Conservation (phyloP, 129 eudicot species). For the Logfia minima region DNA sequence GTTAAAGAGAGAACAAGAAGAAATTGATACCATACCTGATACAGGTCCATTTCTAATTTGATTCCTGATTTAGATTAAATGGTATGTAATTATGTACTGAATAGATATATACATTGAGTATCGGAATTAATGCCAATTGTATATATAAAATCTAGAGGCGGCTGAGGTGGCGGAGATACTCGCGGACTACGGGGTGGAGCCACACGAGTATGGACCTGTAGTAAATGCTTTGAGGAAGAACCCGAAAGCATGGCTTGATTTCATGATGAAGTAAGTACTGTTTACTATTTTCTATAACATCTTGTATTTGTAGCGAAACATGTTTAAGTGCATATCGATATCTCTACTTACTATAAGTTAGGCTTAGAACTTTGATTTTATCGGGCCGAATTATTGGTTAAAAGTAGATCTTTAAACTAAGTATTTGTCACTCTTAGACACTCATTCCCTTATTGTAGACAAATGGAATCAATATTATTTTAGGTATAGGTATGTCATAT, state of each 20-base stretch:
- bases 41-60: slow-evolving; percentile 50
- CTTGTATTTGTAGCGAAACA: not conserved
- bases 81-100: not conserved
- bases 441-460: slow-evolving; percentile 5
- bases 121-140: slow-evolving; percentile 2
- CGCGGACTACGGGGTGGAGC: slow-evolving; percentile 76
- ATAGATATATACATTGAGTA: not conserved
- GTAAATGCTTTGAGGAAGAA: slow-evolving; percentile 85
- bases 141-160: slow-evolving; percentile 61
- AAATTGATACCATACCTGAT: slow-evolving; percentile 83
- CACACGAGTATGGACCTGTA: slow-evolving; percentile 88
- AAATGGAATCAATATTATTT: not conserved
- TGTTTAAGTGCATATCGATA: slow-evolving; percentile 7
- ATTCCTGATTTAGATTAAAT: not conserved
- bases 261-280: slow-evolving; percentile 92
- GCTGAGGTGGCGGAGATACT: slow-evolving; percentile 95
- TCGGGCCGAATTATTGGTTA: not conserved
- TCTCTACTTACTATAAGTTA: not conserved
- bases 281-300: not conserved
- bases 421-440: slow-evolving; percentile 7
- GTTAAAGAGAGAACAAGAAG: slow-evolving; percentile 79
- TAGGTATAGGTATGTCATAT: slow-evolving; percentile 11
- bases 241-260: slow-evolving; percentile 98
- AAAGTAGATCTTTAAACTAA: not conserved
- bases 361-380: not conserved